Evolutionary conservation across 768 basidiomycete species (phyloP).

Genomic region (Tricholoma matsutake): DNA sequence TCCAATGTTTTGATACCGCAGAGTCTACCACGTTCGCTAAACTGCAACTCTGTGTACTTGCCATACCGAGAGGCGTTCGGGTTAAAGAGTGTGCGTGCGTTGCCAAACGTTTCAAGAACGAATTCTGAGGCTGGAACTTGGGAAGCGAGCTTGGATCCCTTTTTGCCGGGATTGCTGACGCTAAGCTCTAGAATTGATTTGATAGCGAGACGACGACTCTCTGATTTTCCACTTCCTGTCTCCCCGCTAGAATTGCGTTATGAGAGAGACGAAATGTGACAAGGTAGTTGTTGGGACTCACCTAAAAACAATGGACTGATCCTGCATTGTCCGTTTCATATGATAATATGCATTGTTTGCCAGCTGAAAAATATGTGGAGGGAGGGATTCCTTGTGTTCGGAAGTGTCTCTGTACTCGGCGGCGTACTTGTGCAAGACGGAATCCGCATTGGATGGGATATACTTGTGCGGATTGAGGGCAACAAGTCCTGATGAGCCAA

Average conservation of each 20-base stretch:
- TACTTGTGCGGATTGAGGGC: conserved; percentile 95
- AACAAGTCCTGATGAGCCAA: conserved; percentile 72
- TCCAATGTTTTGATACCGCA: conserved; percentile 93
- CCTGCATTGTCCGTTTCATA: conserved; percentile 91
- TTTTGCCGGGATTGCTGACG: conserved; percentile 87
- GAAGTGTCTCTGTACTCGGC: conserved; percentile 78
- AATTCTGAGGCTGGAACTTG: conserved; percentile 94
- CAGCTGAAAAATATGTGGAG: conserved; percentile 91
- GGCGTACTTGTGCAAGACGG: conserved; percentile 80
- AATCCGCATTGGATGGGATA: conserved; percentile 78
- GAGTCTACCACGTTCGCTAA: conserved; percentile 86
- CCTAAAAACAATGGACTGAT: conserved; percentile 88
- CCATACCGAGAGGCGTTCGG: conserved; percentile 96
- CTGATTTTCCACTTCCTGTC: conserved; percentile 92
- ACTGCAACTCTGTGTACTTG: conserved; percentile 97
- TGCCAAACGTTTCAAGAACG: conserved; percentile 93
- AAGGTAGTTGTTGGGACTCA: conserved; percentile 34
- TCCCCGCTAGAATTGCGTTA: conserved; percentile 63
- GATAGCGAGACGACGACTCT: conserved; percentile 85
- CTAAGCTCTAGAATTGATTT: conserved; percentile 90
- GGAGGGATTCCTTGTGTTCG: conserved; percentile 53
- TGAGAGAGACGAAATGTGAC: conserved; percentile 1
- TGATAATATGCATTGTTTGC: conserved; percentile 94
- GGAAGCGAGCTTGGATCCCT: conserved; percentile 81
- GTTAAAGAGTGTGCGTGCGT: conserved; percentile 88